Evolutionary conservation across 2,329 filamentous ascomycete species (phyloP), one percentile per base, ranked within the genome.

Genomic region (Lasiodiplodia sp.): DNA sequence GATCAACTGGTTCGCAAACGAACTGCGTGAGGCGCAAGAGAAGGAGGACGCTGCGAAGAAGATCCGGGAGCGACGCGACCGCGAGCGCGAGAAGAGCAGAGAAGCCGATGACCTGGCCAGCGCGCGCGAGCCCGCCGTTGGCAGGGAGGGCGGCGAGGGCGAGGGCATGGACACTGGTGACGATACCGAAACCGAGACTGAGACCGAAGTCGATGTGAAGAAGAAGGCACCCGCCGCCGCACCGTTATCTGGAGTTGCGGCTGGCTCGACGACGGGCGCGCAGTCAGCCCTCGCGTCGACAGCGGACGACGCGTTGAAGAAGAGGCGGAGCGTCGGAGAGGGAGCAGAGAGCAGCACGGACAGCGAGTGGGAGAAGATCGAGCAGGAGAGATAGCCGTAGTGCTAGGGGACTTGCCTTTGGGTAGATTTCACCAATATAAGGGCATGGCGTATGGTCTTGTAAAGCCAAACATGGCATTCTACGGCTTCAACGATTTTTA

Each of bases 341-440:
- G 84, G 85, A 66, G 86, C 85, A 12, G 86, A 88, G 71, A 75
- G 85, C 70, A 95, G 93, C 80, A 97, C 94, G 4, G 95, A 98
- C 82, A 95, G 95, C 76, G 95, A 98, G 82, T 98, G 95, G 95
- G 95, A 97, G 84, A 96, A 96, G 84, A 91, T 98, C 25, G 91
- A 92, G 79, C 83, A 81, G 69, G 79, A 78, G 25, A 78, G 74
- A 75, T 79, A 68, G 64, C 18, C 63, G 10, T 25, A 37, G 49
- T 55, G 63, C 37, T n/a, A 38, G 18, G 16, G 44, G 25, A 31
- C 25, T 34, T 34, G 40, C 58, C 58, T 34, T 63, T 51, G 40
- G 47, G 60, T 64, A 64, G 47, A 40, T 25, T 31, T 52, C 60
- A 63, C 28, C 28, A 63, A 34, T 21, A 11, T 25, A 34, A 23